phyloP scores from a whole-genome alignment of 805 yeast species.

The Priceomyces fermenticarens region DNA sequence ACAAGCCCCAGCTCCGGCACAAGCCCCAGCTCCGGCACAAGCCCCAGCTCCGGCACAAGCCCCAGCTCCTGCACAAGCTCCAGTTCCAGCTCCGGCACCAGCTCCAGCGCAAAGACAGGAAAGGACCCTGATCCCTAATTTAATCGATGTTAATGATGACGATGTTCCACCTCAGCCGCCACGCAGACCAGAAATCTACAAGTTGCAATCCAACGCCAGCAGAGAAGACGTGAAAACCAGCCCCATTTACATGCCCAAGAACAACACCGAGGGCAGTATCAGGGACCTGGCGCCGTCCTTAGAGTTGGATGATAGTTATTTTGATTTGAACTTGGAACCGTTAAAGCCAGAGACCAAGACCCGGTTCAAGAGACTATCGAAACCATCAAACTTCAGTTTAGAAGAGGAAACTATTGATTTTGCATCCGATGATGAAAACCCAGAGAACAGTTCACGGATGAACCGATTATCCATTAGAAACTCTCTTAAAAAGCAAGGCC shows the following conservation, averaged over 20 bases:
- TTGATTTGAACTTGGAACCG: slow-evolving; percentile 24
- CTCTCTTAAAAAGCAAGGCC: slow-evolving; percentile 24
- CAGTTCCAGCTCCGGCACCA: too few species aligned
- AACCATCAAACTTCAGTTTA: slow-evolving; percentile 29
- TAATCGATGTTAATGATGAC: slow-evolving; percentile 36
- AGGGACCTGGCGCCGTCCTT: background rate
- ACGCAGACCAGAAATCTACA: slow-evolving; percentile 9
- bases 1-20: too few species aligned
- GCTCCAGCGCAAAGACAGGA: background rate
- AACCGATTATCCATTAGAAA: slow-evolving; percentile 38
- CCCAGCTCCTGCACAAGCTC: too few species aligned
- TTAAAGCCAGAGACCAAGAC: slow-evolving; percentile 15
- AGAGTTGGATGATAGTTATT: slow-evolving; percentile 8
- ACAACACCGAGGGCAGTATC: background rate
- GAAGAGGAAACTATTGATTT: slow-evolving; percentile 45
- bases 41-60: too few species aligned
- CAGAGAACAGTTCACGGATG: slow-evolving; percentile 33
- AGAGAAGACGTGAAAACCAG: background rate
- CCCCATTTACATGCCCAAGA: too few species aligned
- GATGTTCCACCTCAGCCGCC: slow-evolving; percentile 19
- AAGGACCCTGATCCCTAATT: slow-evolving; percentile 17
- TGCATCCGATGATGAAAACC: slow-evolving; percentile 45
- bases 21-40: too few species aligned
- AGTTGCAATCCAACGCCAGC: slow-evolving; percentile 2
- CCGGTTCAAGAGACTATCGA: slow-evolving; percentile 28